Evolutionary conservation across 2,329 filamentous ascomycete genomes (phyloP), one percentile per base, ranked within the genome.

Genomic region (Paracoccidioides lutzii): DNA sequence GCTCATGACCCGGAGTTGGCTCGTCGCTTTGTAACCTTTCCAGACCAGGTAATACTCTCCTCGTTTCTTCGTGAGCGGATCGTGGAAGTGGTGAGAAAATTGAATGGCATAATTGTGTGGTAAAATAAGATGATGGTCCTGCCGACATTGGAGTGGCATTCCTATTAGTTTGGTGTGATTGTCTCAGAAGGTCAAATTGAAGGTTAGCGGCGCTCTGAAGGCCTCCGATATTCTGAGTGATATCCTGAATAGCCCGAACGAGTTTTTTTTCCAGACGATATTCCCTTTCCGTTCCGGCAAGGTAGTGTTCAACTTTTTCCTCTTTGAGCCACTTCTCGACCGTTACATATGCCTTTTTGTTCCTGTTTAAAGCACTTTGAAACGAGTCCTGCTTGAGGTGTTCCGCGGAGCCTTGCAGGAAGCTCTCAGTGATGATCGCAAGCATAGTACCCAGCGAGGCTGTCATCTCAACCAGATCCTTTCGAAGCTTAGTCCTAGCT

Each of bases 181-280:
- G 87, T 58, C 84, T 83, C 38, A 95, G 76, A 37, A 97, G 78
- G 14, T 85, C 81, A 66, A 97, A 95, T 65, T 98, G 91, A 28
- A 90, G 90, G 57, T 86, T 81, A 32, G 93, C 88, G 38, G 93
- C 90, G 74, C 90, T 95, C 61, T 90, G 81, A 64, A 98, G 74
- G 6, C 91, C 93, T 68, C 91, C 90, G 60, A 96, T 85, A 61
- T 89, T 90, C 67, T 96, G 90, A 4, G 88, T 84, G 33, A 97
- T 78, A 49, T 82, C 83, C 67, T 95, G 88, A 64, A 97, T 81
- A 61, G 88, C 91, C 65, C 88, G 85, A 46, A 91, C 86, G 3
- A 97, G 78, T 30, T 81, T 83, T 60, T 85, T 84, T 64, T 96
- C 88, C 3, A 94, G 78, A 41, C 79, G 78, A 67, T 94, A 94